Percentiles rank a stretch among this genome's conserved stretches.
phyloP scores from a whole-genome alignment of 2,329 filamentous ascomycete genomes.

The Onygenales sp. region DNA sequence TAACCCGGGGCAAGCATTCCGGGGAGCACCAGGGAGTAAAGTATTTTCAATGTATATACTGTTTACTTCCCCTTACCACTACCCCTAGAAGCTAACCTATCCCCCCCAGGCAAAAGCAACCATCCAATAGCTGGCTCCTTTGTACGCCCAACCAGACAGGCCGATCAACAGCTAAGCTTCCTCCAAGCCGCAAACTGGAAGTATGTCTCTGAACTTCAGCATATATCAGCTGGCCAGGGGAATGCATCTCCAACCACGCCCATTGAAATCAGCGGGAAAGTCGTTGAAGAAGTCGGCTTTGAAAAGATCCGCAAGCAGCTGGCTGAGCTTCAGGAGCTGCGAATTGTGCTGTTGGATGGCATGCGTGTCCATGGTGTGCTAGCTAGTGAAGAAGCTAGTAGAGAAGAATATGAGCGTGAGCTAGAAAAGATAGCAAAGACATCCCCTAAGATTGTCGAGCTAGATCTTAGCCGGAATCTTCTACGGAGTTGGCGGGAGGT shows the following conservation, averaged over 20 bases:
- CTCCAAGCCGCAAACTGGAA: constrained; percentile 72
- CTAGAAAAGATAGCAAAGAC: constrained; percentile 43
- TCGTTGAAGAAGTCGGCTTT: constrained; percentile 89
- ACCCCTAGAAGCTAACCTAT: neutral
- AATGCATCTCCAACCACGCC: constrained; percentile 27
- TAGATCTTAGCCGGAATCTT: constrained; percentile 79
- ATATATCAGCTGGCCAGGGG: neutral
- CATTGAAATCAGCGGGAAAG: constrained; percentile 68
- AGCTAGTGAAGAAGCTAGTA: constrained; percentile 14
- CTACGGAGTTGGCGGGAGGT: constrained; percentile 61
- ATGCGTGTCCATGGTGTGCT: constrained; percentile 47
- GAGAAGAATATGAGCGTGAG: constrained; percentile 17
- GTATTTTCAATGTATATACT: constrained; percentile 67
- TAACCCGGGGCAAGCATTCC: constrained; percentile 77
- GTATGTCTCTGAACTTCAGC: constrained; percentile 57
- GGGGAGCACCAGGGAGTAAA: constrained; percentile 68
- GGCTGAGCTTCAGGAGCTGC: constrained; percentile 65
- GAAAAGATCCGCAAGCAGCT: constrained; percentile 80
- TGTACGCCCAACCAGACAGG: constrained; percentile 63
- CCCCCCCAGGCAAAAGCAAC: constrained; percentile 44
- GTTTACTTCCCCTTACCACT: neutral
- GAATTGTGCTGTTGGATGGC: constrained; percentile 73
- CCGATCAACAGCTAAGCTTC: constrained; percentile 63
- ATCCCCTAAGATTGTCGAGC: constrained; percentile 55
- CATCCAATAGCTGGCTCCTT: constrained; percentile 73